phyloP scores from a whole-genome alignment of 2,329 filamentous ascomycete species.

The Parafenestella ontariensis region DNA sequence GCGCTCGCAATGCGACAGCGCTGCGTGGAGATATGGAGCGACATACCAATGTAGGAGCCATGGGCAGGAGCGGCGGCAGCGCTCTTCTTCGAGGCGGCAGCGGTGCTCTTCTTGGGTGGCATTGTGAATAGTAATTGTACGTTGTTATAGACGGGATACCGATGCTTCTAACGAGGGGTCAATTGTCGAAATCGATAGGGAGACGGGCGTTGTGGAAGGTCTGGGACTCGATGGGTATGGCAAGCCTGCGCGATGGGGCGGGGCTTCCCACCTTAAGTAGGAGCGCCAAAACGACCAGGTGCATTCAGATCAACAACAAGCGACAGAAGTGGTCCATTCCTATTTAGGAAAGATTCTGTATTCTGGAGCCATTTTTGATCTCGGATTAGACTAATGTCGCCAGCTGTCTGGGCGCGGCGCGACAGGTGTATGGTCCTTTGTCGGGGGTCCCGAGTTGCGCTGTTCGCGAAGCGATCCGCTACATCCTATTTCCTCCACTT shows the following conservation, averaged over 20 bases:
- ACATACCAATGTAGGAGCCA: conserved; percentile 70
- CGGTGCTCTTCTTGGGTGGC: conserved; percentile 69
- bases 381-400: conserved; percentile 21
- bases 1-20: conserved; percentile 55
- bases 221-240: conserved; percentile 30
- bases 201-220: conserved; percentile 31
- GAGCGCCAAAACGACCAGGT: conserved; percentile 33
- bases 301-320: conserved; percentile 41
- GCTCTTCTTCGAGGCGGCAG: conserved; percentile 65
- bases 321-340: conserved; percentile 34
- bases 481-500: conserved; percentile 21
- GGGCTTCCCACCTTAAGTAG: conserved; percentile 36
- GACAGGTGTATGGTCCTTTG: conserved; percentile 17
- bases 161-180: conserved; percentile 46
- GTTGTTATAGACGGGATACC: conserved; percentile 29
- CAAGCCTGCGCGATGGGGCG: conserved; percentile 35
- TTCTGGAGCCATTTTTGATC: conserved; percentile 34
- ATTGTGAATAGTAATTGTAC: conserved; percentile 55
- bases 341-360: conserved; percentile 41
- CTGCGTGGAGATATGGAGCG: conserved; percentile 54
- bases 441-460: conserved; percentile 31
- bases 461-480: conserved; percentile 24
- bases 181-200: conserved; percentile 26
- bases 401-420: conserved; percentile 30
- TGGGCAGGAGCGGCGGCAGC: conserved; percentile 62